These are phyloP conservation scores for Arctium lappa DNA, from an alignment of 129 eudicot species.

Conservation along the genomic window DNA sequence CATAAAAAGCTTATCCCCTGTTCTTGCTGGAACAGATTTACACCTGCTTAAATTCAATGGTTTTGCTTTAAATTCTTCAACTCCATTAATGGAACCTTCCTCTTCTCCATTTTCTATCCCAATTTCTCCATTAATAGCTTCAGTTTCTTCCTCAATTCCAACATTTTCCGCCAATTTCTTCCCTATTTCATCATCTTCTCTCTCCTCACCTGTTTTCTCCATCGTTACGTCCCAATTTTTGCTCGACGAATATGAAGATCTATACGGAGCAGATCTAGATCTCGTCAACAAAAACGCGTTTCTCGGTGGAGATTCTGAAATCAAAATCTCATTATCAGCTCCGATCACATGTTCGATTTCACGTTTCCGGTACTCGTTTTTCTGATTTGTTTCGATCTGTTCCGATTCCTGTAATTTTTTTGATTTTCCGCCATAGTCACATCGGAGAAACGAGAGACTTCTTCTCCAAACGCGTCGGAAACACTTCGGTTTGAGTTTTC, in stretches of 20 bases:
- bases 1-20: conserved; percentile 45
- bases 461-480: conserved; percentile 22
- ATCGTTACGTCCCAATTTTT: conserved; percentile 40
- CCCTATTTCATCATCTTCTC: conserved; percentile 10
- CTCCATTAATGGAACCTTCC: conserved; percentile 21
- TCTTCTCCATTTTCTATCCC: conserved; percentile 10
- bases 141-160: neutral
- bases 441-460: conserved; percentile 32
- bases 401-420: conserved; percentile 20
- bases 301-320: conserved; percentile 37
- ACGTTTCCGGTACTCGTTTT: neutral
- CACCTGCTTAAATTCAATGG: conserved; percentile 54
- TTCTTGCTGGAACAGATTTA: conserved; percentile 67
- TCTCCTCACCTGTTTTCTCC: neutral
- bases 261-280: conserved; percentile 78
- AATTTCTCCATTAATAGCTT: neutral
- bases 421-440: conserved; percentile 32
- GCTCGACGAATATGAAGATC: conserved; percentile 47
- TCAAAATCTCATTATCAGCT: neutral
- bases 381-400: conserved; percentile 2
- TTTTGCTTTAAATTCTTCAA: conserved; percentile 15
- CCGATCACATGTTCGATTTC: conserved; percentile 10
- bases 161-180: conserved; percentile 3
- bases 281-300: conserved; percentile 68
- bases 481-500: conserved; percentile 15